These are phyloP conservation scores for Xylaria acuta DNA, from an alignment of 495 filamentous ascomycete species.

Conservation along the genomic window DNA sequence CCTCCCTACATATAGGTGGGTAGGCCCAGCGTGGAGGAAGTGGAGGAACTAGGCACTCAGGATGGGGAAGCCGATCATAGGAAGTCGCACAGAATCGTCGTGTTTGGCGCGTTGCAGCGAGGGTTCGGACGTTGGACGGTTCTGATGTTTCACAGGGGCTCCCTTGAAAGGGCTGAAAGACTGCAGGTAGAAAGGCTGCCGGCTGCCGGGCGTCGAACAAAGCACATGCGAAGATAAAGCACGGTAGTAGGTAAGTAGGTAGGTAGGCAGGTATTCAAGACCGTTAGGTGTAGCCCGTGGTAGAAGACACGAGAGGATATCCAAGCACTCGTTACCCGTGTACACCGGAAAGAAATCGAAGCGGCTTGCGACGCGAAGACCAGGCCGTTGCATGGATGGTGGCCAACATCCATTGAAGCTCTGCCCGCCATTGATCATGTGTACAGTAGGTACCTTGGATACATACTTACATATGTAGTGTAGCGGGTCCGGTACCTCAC, in stretches of 20 bases:
- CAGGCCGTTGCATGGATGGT: background rate
- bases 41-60: background rate
- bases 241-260: background rate
- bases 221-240: slow-evolving; percentile 3
- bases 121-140: background rate
- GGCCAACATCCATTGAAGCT: background rate
- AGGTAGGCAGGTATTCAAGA: background rate
- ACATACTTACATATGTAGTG: background rate
- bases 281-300: background rate
- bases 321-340: background rate
- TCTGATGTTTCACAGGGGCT: background rate
- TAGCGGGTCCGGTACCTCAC: too few relatives aligned
- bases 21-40: background rate
- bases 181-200: background rate
- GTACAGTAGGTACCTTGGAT: too few relatives aligned
- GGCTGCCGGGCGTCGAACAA: background rate
- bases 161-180: background rate
- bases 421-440: background rate
- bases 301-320: background rate
- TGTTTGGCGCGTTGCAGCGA: background rate
- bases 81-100: background rate
- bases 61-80: background rate
- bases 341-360: background rate
- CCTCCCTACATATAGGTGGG: background rate
- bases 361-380: background rate